Conservation (phyloP, 176 grass and related monocot species). For the Ensete glaucum region DNA sequence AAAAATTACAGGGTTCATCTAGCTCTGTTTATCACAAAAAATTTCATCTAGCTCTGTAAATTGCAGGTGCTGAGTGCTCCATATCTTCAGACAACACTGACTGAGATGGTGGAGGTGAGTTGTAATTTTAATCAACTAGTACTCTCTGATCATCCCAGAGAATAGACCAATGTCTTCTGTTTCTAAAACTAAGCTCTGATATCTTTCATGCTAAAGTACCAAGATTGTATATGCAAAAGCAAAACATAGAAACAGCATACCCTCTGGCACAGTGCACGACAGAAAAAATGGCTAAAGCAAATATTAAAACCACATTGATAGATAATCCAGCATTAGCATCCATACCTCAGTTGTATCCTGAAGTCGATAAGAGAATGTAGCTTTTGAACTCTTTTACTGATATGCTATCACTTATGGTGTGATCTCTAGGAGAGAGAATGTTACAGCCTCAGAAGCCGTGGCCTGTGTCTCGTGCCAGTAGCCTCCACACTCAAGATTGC, state of each 20-base stretch:
- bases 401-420: conserved; percentile 4
- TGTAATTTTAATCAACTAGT: neutral
- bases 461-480: conserved; percentile 83
- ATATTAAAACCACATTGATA: too few species aligned
- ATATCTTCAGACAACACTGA: conserved; percentile 42
- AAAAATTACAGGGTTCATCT: neutral
- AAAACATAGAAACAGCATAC: too few species aligned
- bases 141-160: neutral
- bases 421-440: conserved; percentile 41
- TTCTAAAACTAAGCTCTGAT: too few species aligned
- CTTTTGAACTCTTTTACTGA: neutral
- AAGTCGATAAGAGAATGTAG: too few species aligned
- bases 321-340: too few species aligned
- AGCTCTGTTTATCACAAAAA: neutral
- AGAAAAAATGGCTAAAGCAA: too few species aligned
- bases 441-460: conserved; percentile 67
- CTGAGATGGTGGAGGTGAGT: conserved; percentile 49
- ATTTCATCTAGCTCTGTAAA: neutral
- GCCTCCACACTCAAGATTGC: conserved; percentile 50
- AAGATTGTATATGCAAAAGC: too few species aligned
- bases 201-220: too few species aligned
- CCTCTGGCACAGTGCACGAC: too few species aligned
- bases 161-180: too few species aligned
- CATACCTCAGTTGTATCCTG: too few species aligned
- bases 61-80: conserved; percentile 77